Evolutionary conservation across 2,329 filamentous ascomycete genomes (phyloP).

Genomic region (Colletotrichum sp.): DNA sequence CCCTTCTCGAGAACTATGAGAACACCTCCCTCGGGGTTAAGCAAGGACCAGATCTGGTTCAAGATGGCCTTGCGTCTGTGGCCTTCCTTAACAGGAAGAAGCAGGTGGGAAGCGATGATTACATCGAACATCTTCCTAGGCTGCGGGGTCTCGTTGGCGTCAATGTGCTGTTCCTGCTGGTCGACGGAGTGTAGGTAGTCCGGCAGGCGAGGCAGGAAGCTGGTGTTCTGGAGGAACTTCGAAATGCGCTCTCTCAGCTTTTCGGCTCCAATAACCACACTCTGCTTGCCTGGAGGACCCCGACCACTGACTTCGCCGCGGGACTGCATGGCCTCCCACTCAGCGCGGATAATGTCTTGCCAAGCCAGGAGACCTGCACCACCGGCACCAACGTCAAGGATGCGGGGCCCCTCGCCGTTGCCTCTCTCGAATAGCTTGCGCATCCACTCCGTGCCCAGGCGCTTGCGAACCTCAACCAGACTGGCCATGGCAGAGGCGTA

Average conservation of each 20-base stretch:
- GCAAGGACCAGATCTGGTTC: conserved; percentile 87
- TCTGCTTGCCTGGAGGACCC: conserved; percentile 72
- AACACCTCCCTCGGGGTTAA: conserved; percentile 84
- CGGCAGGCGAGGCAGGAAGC: conserved; percentile 89
- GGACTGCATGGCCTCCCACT: conserved; percentile 75
- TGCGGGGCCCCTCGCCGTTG: conserved; percentile 56
- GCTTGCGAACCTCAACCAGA: conserved; percentile 75
- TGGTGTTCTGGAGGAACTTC: conserved; percentile 82
- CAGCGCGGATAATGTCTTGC: conserved; percentile 78
- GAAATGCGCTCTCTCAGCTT: conserved; percentile 77
- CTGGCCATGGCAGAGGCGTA: conserved; percentile 72
- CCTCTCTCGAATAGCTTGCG: conserved; percentile 62
- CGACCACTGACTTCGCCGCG: conserved; percentile 40
- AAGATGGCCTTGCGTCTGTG: conserved; percentile 79
- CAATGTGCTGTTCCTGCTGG: conserved; percentile 61
- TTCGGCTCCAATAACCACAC: conserved; percentile 80
- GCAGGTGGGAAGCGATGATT: conserved; percentile 84
- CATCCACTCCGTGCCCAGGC: conserved; percentile 75
- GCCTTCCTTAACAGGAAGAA: conserved; percentile 78
- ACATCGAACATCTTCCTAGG: conserved; percentile 84
- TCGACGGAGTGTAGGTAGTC: conserved; percentile 76
- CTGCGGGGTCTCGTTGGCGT: conserved; percentile 59
- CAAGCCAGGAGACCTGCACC: conserved; percentile 78
- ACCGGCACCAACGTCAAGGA: conserved; percentile 77
- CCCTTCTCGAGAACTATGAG: conserved; percentile 91